Evolutionary conservation across 306 rosid species (phyloP).

Genomic region (Rosa lucieae): DNA sequence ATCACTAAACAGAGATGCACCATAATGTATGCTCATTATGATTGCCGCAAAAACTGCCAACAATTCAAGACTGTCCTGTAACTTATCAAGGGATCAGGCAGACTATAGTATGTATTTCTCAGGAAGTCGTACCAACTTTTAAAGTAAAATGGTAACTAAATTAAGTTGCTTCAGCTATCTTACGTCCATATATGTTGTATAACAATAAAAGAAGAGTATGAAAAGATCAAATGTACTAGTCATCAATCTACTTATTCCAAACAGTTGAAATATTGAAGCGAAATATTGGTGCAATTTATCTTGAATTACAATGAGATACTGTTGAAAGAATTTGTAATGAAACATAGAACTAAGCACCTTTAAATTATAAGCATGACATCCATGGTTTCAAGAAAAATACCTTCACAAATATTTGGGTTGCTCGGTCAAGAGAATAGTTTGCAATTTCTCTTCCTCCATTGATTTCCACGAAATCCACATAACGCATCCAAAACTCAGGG

Average conservation of each 20-base stretch:
- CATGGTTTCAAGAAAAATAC: constrained; percentile 37
- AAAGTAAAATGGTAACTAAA: neutral
- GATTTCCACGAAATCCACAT: constrained; percentile 76
- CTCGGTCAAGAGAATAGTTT: constrained; percentile 76
- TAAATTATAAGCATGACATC: neutral
- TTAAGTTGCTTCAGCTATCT: neutral
- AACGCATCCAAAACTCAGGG: constrained; percentile 96
- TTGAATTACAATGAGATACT: neutral
- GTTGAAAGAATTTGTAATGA: neutral
- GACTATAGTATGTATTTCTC: neutral
- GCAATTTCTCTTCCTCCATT: constrained; percentile 97
- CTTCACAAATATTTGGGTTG: constrained; percentile 69
- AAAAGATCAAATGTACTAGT: neutral
- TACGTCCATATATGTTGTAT: neutral
- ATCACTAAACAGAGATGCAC: neutral
- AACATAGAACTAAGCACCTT: neutral
- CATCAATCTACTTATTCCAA: neutral
- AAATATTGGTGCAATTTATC: neutral
- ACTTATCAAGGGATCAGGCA: neutral
- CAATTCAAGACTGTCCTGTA: neutral
- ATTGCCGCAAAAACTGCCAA: neutral
- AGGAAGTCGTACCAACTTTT: neutral
- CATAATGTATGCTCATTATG: neutral
- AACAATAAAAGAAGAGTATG: neutral
- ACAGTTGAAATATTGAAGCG: neutral